Base-by-base conservation (phyloP, 495 filamentous ascomycete species). In the Monascus purpureus region DNA sequence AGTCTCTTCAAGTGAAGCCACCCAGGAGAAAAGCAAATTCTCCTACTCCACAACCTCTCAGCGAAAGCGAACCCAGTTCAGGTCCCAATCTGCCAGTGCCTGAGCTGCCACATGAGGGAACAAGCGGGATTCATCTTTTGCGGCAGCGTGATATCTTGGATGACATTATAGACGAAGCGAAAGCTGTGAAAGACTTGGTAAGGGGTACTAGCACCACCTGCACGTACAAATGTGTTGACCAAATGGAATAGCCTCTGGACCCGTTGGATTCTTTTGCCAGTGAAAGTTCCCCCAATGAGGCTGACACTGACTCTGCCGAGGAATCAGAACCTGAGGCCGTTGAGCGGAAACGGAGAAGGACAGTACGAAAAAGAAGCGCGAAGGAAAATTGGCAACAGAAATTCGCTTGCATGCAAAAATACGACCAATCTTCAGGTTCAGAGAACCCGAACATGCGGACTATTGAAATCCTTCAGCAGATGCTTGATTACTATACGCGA, bases 401-500 rank as follows among this genome's bases (percentile, higher is more conserved):
- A 1, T 83, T 82, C 46, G 60, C 66, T 29, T 84, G 80, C 50
- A 82, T 85, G 78, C 61, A 71, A 13, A 67, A 68, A 40, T 61
- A 67, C 28, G 66, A 73, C 35, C 54, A 52, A 1, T 49, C 36
- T 7, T 40, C 45, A 9, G 45, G 46, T 6, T 29, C 33, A 0
- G 38, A 52, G 1, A 75, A 66, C 18, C 82, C 83, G 0, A 96
- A 96, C 45, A 57, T 56, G 1, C 55, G 67, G 7, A 93, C 83
- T 0, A 88, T 92, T 32, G 68, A 77, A 17, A 52, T 87, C n/a
- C 61, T 94, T 4, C 70, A 87, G 40, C 62, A 80, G 40, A 88
- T 95, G 83, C 63, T 70, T 30, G 73, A 80, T 34, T 83, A 92
- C 53, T 94, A 94, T 49, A 72, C 62, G 2, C 65, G 73, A 9